Base-by-base conservation (phyloP, 2,329 filamentous ascomycete genomes). In the Aureobasidium namibiae region DNA sequence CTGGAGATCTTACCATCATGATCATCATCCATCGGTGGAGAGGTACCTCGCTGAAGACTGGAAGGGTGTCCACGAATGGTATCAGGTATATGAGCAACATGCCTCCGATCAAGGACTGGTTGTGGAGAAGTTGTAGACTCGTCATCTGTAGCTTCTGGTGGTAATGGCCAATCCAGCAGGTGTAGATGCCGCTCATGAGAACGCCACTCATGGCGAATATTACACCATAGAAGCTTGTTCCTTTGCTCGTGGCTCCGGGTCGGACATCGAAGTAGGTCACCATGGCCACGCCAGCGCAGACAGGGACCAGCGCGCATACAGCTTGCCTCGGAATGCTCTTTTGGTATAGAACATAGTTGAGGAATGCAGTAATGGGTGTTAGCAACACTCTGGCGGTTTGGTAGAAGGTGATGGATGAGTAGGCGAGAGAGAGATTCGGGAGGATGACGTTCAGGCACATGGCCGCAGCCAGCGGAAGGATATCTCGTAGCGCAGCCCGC, bases 371-470 rank as follows among this genome's bases (percentile, higher is more conserved):
- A 44, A 77, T 79, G 3, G 86, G 86, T 1, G 85, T 88, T 29
- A 88, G 77, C 13, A 88, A 75, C 61, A 88, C 85, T 24, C 85
- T 81, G 4, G 83, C 84, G 50, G 88, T 80, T 69, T 89, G 85
- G 70, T 88, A 88, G 69, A 88, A 88, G 42, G 84, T 85, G 42
- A 88, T 82, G 53, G 81, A 81, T 23, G 84, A 87, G 69, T 82
- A 86, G 31, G 85, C 84, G 44, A 89, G 75, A 1, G 83, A 87
- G 7, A 87, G 73, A 66, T 88, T 88, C 10, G 84, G 84, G 10
- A 88, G 75, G 63, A 88, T 83, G 67, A 88, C 84, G 70, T 88
- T 88, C 61, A 85, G 75, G 54, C 82, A 80, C 85, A 89, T 88
- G 66, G 83, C 80, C 31, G 85, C 67, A 2, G 83, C 82, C n/a